A percentile compares a stretch with the other conserved stretches of the same genome.
Conservation (phyloP, 176 grass and related monocot genomes). For the Avena atlantica region DNA sequence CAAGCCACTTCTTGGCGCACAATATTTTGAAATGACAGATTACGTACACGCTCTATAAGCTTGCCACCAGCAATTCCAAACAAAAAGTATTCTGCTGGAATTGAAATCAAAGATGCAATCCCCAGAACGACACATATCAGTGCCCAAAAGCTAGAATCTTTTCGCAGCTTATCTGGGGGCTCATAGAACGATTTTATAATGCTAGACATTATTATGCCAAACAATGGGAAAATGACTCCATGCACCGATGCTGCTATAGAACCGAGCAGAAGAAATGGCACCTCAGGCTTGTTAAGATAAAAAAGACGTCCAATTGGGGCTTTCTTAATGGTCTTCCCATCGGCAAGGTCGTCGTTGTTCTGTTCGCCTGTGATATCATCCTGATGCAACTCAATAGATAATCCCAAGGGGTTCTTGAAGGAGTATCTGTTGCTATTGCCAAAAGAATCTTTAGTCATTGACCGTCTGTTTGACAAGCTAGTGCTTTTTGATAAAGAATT, state of each 20-base stretch:
- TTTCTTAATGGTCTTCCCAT: slow-evolving; percentile 39
- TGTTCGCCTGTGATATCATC: slow-evolving; percentile 14
- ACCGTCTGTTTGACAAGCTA: slow-evolving; percentile 43
- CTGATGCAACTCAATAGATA: slow-evolving; percentile 38
- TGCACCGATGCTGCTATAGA: slow-evolving; percentile 73
- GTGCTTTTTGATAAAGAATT: slow-evolving; percentile 45
- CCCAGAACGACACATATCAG: slow-evolving; percentile 64
- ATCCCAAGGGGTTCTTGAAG: slow-evolving; percentile 43
- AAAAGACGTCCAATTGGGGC: slow-evolving; percentile 57
- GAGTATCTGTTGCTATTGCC: slow-evolving; percentile 51
- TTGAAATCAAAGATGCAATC: slow-evolving; percentile 35
- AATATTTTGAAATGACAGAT: slow-evolving; percentile 66
- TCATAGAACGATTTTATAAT: slow-evolving; percentile 72
- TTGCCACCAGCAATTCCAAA: slow-evolving; percentile 89
- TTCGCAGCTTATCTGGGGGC: slow-evolving; percentile 54
- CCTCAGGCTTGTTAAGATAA: slow-evolving; percentile 74
- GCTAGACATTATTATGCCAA: slow-evolving; percentile 60
- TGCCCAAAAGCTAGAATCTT: slow-evolving; percentile 75
- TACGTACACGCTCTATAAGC: slow-evolving; percentile 68
- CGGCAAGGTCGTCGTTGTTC: slow-evolving; percentile 26
- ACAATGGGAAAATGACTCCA: slow-evolving; percentile 71
- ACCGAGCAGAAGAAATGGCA: slow-evolving; percentile 64
- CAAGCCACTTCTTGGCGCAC: slow-evolving; percentile 76
- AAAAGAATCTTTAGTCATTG: slow-evolving; percentile 54
- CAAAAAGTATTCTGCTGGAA: slow-evolving; percentile 61